Evolutionary conservation across 139 green algal genomes (phyloP).

Genomic region (Spirogloea muscicola): DNA sequence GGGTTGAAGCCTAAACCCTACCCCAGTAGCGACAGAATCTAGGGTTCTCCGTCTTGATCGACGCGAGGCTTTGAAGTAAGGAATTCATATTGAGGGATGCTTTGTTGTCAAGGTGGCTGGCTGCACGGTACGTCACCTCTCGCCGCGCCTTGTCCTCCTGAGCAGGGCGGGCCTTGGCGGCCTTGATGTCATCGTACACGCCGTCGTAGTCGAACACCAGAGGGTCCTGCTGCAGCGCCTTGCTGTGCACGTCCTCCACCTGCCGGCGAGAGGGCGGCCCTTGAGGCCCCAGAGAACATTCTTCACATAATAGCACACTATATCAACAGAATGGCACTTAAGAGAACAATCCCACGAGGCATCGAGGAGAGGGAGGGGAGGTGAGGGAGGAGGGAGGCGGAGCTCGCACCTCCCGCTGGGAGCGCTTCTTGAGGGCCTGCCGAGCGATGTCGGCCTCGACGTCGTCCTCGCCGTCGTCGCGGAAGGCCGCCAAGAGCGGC

Average conservation of each 20-base stretch:
- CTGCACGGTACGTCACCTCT: too few species aligned
- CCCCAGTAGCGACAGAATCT: too few species aligned
- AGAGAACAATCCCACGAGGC: too few species aligned
- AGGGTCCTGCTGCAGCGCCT: slow-evolving; percentile 80
- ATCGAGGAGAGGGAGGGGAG: neutral
- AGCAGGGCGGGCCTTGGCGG: neutral
- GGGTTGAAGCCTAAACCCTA: too few species aligned
- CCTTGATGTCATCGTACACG: slow-evolving; percentile 80
- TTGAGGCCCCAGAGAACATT: too few species aligned
- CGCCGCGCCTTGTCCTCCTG: slow-evolving; percentile 54
- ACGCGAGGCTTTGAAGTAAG: too few species aligned
- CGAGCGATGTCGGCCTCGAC: slow-evolving; percentile 12
- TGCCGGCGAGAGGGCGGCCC: too few species aligned
- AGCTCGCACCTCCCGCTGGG: slow-evolving; percentile 1
- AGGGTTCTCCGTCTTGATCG: too few species aligned
- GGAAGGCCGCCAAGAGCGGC: neutral
- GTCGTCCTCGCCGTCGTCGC: slow-evolving; percentile 14
- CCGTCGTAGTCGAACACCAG: slow-evolving; percentile 92
- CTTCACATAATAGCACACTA: too few species aligned
- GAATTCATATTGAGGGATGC: too few species aligned
- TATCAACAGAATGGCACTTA: too few species aligned
- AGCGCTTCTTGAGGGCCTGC: slow-evolving; percentile 2
- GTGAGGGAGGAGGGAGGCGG: neutral
- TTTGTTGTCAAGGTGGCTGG: too few species aligned
- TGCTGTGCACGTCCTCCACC: slow-evolving; percentile 45